Percentiles rank a stretch among this genome's conserved stretches.
These are phyloP conservation scores for Suillus luteus DNA, from an alignment of 768 basidiomycete species.

Conservation along the genomic window DNA sequence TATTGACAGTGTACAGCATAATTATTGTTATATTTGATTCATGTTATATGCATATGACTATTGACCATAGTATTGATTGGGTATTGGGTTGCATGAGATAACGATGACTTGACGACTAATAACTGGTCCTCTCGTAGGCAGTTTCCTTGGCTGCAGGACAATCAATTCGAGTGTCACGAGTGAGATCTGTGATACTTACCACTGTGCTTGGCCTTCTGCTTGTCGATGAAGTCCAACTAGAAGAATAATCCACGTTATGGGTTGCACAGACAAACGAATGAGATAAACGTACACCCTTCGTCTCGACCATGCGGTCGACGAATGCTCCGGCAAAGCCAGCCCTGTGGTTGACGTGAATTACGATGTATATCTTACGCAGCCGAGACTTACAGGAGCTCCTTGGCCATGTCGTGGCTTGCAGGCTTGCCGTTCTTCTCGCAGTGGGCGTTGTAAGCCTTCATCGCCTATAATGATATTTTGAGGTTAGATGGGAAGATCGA, in stretches of 20 bases:
- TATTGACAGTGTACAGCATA: too few species aligned
- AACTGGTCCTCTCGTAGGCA: neutral
- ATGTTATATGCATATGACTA: neutral
- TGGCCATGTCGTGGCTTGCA: constrained; percentile 52
- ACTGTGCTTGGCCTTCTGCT: constrained; percentile 41
- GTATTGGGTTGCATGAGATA: neutral
- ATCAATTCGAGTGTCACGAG: neutral
- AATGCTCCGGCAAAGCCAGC: constrained; percentile 59
- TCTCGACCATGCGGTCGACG: constrained; percentile 56
- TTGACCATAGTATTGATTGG: neutral
- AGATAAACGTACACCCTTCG: constrained; percentile 48
- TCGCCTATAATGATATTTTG: constrained; percentile 45
- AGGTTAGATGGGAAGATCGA: constrained; percentile 1
- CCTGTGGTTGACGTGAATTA: constrained; percentile 25
- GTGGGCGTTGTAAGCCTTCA: constrained; percentile 65
- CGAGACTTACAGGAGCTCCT: constrained; percentile 49
- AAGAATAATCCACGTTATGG: neutral
- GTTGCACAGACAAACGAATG: neutral
- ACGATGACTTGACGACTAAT: neutral
- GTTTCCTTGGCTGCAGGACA: constrained; percentile 16
- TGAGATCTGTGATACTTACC: constrained; percentile 26
- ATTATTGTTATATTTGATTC: neutral
- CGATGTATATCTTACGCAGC: neutral
- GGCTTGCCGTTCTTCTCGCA: constrained; percentile 48
- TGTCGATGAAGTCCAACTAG: constrained; percentile 49